Evolutionary conservation across 2,329 filamentous ascomycete genomes (phyloP), one percentile per base, ranked within the genome.

Genomic region (Simplicillium sp.): DNA sequence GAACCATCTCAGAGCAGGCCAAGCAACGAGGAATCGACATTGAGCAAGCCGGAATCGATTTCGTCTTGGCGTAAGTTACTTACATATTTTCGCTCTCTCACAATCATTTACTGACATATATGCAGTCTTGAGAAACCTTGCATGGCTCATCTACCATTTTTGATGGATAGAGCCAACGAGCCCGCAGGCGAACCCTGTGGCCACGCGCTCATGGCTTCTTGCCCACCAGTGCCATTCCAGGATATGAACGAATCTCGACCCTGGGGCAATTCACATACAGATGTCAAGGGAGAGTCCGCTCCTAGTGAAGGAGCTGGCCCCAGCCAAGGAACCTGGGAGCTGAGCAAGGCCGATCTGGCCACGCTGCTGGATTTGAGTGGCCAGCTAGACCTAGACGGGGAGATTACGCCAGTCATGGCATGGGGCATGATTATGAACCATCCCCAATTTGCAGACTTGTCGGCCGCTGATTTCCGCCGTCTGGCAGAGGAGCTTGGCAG

Each of bases 341-440:
- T 92, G 6, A 80, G 74, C 44, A 85, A 83, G 57, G 75, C 75
- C 31, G 87, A 92, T 54, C 71, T 98, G 38, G 68, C 81, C 39
- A 94, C 84, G 40, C 70, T 97, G 40, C 74, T 96, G 45, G 84
- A 94, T 55, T 72, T 96, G 41, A 95, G 87, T 64, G 77, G 81
- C 51, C 80, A 82, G 51, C 71, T 96, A 18, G 82, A 92, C 51
- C 77, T 92, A 2, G 86, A 92, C 46, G 87, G 87, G 39, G 87
- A 94, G 63, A 86, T 97, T 53, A 97, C 90, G 14, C 92, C 92
- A 0, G 85, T 96, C 49, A 94, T 94, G 87, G 89, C 89, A 1
- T 90, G 92, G 79, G 84, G 87, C 38, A 84, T 86, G 64, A 73
- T 97, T 38, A 67, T 87, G 46, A 73, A 71, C 36, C 82, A 92